Base-by-base conservation (phyloP, 2,329 filamentous ascomycete genomes). In the Rhynchosporium agropyri region DNA sequence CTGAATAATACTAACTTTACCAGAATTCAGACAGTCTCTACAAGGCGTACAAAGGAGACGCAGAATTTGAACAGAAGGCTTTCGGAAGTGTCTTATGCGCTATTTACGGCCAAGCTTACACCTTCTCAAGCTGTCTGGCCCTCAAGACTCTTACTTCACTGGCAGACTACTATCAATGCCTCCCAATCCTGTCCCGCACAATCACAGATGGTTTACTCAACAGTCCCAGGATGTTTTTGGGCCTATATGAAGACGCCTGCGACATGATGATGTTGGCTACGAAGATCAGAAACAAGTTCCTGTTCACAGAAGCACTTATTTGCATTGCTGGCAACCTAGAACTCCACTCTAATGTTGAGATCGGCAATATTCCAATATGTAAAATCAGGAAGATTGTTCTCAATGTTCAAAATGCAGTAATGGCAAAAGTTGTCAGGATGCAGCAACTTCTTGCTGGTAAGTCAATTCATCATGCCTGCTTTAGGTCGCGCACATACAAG, bases 111-210 rank as follows among this genome's bases (percentile, higher is more conserved):
- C 4, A 33, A n/a, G 3, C n/a, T 9, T 57, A 57, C 40, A 31
- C 2, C 20, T 7, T 57, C 1, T 20, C 4, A 29, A n/a, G 4
- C 29, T 5, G 29, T 8, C 8, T 6, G 4, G 8, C 46, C 15
- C 15, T 57, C 7, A 26, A 29, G 13, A 43, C 28, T 20, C 40
- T 57, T 4, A 28, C 29, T 12, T 1, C 26, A 5, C 29, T 45
- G 6, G 54, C 26, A 29, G 54, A 57, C 46, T 43, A 57, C n/a
- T 46, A 57, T 36, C 31, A 12, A 5, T 51, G 48, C 29, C 48
- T 51, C 29, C 48, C 48, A n/a, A 36, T 51, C 28, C 48, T 51
- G 4, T 51, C 48, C 33, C 48, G 31, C 3, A 33, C 48, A 3
- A 51, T 51, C 48, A 51, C 4, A 9, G 10, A 51, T 8, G 28